These are phyloP conservation scores for Mucor lusitanicus DNA, from an alignment of 371 early-diverging fungal genomes.

Conservation along the genomic window DNA sequence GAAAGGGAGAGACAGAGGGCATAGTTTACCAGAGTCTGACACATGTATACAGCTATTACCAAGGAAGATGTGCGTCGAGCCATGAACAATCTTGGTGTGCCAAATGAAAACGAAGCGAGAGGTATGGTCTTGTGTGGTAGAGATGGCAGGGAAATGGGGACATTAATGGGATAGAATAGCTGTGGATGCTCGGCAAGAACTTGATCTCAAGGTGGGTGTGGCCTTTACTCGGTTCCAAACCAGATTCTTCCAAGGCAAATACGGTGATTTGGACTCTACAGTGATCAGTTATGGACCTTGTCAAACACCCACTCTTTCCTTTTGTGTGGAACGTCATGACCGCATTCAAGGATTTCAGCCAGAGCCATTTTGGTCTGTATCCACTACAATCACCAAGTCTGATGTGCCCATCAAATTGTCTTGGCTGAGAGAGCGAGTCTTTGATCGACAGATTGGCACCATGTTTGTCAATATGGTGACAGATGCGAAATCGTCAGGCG, in stretches of 20 bases:
- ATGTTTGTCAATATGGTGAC: slow-evolving; percentile 33
- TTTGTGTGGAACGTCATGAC: slow-evolving; percentile 69
- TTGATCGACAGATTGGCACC: slow-evolving; percentile 43
- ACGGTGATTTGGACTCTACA: slow-evolving; percentile 52
- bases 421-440: slow-evolving; percentile 47
- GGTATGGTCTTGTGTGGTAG: slow-evolving; percentile 10
- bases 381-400: slow-evolving; percentile 26
- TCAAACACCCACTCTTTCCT: slow-evolving; percentile 62
- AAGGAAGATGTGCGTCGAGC: slow-evolving; percentile 58
- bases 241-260: slow-evolving; percentile 55
- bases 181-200: slow-evolving; percentile 71
- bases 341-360: slow-evolving; percentile 63
- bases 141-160: background rate
- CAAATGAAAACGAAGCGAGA: slow-evolving; percentile 62
- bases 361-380: slow-evolving; percentile 60
- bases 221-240: slow-evolving; percentile 66
- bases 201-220: slow-evolving; percentile 72
- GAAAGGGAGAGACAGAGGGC: background rate
- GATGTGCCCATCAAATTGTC: slow-evolving; percentile 30
- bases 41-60: slow-evolving; percentile 43
- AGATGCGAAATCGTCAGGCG: slow-evolving; percentile 26
- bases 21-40: background rate
- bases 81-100: slow-evolving; percentile 50
- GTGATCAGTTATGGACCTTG: slow-evolving; percentile 74
- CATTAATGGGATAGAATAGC: slow-evolving; percentile 31